Evolutionary conservation across 371 early-diverging fungal species (phyloP).

Genomic region (Batkoa obscura): DNA sequence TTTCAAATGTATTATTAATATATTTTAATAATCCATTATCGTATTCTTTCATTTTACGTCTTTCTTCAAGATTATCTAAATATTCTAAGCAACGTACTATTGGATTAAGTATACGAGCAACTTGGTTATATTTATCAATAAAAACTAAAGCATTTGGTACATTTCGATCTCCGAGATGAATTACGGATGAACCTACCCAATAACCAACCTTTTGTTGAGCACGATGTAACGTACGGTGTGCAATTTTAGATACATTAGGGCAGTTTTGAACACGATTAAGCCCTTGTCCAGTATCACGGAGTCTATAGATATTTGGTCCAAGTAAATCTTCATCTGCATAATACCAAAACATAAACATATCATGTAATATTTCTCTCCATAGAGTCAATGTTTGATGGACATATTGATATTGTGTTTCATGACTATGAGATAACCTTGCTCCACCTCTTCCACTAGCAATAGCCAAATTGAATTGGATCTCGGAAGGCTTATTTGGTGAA

Average conservation of each 20-base stretch:
- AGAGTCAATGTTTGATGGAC: conserved; percentile 82
- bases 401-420: conserved; percentile 80
- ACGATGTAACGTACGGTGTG: conserved; percentile 73
- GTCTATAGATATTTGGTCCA: conserved; percentile 48
- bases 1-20: conserved; percentile 46
- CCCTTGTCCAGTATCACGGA: conserved; percentile 92
- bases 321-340: conserved; percentile 79
- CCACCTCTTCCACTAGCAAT: conserved; percentile 67
- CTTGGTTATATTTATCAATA: conserved; percentile 95
- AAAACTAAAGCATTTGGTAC: conserved; percentile 88
- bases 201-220: conserved; percentile 68
- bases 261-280: conserved; percentile 70
- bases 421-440: conserved; percentile 79
- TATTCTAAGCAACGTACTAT: conserved; percentile 54
- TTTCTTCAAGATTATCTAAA: conserved; percentile 29
- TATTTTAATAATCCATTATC: conserved; percentile 36
- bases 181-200: conserved; percentile 90
- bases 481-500: conserved; percentile 27
- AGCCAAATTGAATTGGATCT: conserved; percentile 46
- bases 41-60: conserved; percentile 5
- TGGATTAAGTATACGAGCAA: conserved; percentile 79
- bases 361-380: conserved; percentile 88
- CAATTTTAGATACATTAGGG: conserved; percentile 59
- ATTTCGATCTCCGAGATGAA: conserved; percentile 88
- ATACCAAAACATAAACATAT: conserved; percentile 91